phyloP scores from a whole-genome alignment of 2,329 filamentous ascomycete species.

The Venturia aucupariae region DNA sequence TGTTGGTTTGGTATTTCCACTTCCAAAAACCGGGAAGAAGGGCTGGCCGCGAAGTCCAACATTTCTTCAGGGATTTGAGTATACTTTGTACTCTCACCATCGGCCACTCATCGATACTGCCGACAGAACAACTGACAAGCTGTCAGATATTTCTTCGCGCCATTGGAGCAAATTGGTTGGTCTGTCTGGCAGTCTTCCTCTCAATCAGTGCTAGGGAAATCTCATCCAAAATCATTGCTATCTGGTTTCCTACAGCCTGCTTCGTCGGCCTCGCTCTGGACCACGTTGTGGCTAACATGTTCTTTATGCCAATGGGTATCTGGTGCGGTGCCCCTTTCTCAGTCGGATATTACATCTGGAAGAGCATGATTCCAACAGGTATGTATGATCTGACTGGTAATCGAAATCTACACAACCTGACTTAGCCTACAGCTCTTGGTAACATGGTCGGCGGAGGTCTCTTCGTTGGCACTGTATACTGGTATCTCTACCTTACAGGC shows the following conservation, averaged over 20 bases:
- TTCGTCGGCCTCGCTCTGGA: constrained; percentile 22
- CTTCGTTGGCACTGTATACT: constrained; percentile 1
- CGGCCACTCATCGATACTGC: neutral
- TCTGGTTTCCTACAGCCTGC: constrained; percentile 23
- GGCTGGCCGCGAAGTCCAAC: neutral
- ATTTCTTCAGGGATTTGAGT: neutral
- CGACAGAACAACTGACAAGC: neutral
- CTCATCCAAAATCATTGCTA: constrained; percentile 21
- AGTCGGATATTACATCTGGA: constrained; percentile 24
- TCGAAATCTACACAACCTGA: neutral
- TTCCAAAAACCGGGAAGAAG: neutral
- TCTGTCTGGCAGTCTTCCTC: constrained; percentile 20
- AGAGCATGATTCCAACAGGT: constrained; percentile 21
- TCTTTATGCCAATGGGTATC: constrained; percentile 17
- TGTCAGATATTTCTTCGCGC: constrained; percentile 19
- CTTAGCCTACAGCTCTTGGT: constrained; percentile 15
- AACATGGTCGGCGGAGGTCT: constrained; percentile 20
- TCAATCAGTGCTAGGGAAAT: constrained; percentile 20
- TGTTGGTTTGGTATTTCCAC: neutral
- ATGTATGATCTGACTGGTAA: neutral
- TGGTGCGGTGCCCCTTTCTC: constrained; percentile 19
- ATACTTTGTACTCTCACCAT: neutral
- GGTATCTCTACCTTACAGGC: constrained; percentile 9
- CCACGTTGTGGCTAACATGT: constrained; percentile 14
- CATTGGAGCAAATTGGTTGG: constrained; percentile 21